Conservation (phyloP, 495 filamentous ascomycete species). For the Penicillium mononematosum region DNA sequence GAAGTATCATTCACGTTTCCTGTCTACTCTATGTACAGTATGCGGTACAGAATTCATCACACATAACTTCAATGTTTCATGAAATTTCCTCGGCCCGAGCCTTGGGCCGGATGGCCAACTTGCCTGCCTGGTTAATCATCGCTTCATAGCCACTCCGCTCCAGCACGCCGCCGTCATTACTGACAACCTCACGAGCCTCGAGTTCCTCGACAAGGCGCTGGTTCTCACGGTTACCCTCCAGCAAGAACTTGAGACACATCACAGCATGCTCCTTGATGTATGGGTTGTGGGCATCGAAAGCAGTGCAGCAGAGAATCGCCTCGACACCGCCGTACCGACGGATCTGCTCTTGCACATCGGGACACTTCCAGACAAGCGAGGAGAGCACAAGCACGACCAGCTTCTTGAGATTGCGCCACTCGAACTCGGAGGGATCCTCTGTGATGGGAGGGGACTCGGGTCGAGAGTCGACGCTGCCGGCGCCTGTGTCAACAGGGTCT, state of each 20-base stretch:
- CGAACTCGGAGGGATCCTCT: conserved; percentile 82
- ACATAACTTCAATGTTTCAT: conserved; percentile 9
- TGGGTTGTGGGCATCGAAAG: conserved; percentile 82
- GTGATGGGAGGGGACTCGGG: conserved; percentile 61
- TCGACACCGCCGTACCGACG: conserved; percentile 78
- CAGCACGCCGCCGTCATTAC: conserved; percentile 47
- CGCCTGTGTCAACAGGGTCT: conserved; percentile 40
- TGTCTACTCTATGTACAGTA: conserved; percentile 1
- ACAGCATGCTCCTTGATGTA: conserved; percentile 90
- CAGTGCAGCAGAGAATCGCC: conserved; percentile 79
- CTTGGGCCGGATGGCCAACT: conserved; percentile 43
- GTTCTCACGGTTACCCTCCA: conserved; percentile 81
- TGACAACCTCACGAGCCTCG: conserved; percentile 51
- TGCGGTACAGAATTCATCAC: background rate
- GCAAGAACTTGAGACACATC: conserved; percentile 83
- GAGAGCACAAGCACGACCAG: conserved; percentile 84
- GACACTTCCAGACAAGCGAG: conserved; percentile 76
- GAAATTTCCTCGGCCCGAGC: conserved; percentile 14
- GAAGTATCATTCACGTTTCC: background rate
- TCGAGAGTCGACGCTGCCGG: conserved; percentile 45
- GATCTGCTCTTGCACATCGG: conserved; percentile 81
- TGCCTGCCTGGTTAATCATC: conserved; percentile 53
- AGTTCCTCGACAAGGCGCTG: conserved; percentile 71
- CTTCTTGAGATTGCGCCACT: conserved; percentile 91
- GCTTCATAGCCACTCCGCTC: conserved; percentile 54